Evolutionary conservation across 225 moss, liverwort and hornwort species (phyloP).

Genomic region (Bryum argenteum): DNA sequence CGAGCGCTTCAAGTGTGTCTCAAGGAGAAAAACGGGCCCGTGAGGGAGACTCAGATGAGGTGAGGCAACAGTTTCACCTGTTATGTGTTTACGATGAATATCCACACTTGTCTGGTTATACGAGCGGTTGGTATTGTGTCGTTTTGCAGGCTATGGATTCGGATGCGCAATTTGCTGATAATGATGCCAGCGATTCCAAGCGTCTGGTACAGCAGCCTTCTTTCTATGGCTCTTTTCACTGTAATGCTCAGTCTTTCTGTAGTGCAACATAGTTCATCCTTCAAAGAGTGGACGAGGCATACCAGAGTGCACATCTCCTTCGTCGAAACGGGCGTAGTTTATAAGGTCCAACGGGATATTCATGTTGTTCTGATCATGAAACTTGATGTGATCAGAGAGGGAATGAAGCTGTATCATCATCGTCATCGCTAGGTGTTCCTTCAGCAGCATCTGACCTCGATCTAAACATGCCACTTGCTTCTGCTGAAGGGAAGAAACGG

Average conservation of each 20-base stretch:
- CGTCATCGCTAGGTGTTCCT: constrained; percentile 34
- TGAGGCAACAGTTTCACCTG: constrained; percentile 12
- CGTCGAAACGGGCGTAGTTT: constrained; percentile 3
- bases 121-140: constrained; percentile 5
- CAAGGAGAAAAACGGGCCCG: constrained; percentile 58
- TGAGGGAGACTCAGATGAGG: constrained; percentile 46
- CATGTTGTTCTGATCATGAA: background rate
- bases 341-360: background rate
- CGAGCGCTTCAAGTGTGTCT: constrained; percentile 27
- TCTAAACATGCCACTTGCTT: constrained; percentile 73
- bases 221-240: constrained; percentile 7
- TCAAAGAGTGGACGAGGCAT: too few relatives aligned
- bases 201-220: constrained; percentile 43
- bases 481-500: constrained; percentile 50
- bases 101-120: constrained; percentile 8
- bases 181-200: constrained; percentile 37
- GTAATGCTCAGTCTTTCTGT: background rate
- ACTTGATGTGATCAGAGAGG: constrained; percentile 48
- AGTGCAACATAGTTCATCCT: too few relatives aligned
- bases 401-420: constrained; percentile 39
- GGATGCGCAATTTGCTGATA: constrained; percentile 29
- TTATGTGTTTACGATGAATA: background rate
- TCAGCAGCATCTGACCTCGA: constrained; percentile 51
- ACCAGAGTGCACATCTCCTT: background rate
- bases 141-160: constrained; percentile 60